phyloP scores from a whole-genome alignment of 257 asterid genomes.

The Scutellaria galericulata region DNA sequence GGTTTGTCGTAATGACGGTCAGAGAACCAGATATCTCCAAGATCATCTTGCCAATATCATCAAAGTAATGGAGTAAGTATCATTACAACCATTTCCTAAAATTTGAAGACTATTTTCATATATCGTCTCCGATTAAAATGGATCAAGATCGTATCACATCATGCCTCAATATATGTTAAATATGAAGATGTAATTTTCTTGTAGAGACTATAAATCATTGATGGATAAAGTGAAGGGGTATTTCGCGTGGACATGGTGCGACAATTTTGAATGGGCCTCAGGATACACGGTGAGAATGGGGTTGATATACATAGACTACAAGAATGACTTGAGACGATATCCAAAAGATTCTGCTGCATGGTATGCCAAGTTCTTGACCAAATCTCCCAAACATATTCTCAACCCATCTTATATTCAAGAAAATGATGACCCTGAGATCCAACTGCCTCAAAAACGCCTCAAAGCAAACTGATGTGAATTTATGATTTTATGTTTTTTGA shows the following conservation, averaged over 20 bases:
- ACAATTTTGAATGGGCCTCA: slow-evolving; percentile 43
- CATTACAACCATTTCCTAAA: background rate
- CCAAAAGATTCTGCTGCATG: slow-evolving; percentile 39
- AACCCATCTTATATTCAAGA: too few relatives aligned
- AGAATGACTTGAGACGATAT: slow-evolving; percentile 28
- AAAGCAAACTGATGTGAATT: too few relatives aligned
- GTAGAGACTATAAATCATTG: background rate
- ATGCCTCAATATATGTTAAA: too few relatives aligned
- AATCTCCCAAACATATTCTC: too few relatives aligned
- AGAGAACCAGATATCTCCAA: slow-evolving; percentile 22
- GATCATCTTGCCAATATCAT: slow-evolving; percentile 35
- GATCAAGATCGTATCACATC: too few relatives aligned
- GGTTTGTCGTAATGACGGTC: slow-evolving; percentile 1
- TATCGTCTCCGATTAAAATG: too few relatives aligned
- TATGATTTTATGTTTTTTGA: too few relatives aligned
- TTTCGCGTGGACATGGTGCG: slow-evolving; percentile 48
- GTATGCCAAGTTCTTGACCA: slow-evolving; percentile 29
- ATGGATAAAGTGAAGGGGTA: slow-evolving; percentile 40
- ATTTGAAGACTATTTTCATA: too few relatives aligned
- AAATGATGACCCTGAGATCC: too few relatives aligned
- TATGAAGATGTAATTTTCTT: background rate
- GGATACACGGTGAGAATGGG: slow-evolving; percentile 50
- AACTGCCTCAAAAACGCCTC: too few relatives aligned
- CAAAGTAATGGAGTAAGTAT: slow-evolving; percentile 31
- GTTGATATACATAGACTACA: slow-evolving; percentile 39